Evolutionary conservation across 2,329 filamentous ascomycete genomes (phyloP).

Genomic region (Mycosphaerelloides madeirae): DNA sequence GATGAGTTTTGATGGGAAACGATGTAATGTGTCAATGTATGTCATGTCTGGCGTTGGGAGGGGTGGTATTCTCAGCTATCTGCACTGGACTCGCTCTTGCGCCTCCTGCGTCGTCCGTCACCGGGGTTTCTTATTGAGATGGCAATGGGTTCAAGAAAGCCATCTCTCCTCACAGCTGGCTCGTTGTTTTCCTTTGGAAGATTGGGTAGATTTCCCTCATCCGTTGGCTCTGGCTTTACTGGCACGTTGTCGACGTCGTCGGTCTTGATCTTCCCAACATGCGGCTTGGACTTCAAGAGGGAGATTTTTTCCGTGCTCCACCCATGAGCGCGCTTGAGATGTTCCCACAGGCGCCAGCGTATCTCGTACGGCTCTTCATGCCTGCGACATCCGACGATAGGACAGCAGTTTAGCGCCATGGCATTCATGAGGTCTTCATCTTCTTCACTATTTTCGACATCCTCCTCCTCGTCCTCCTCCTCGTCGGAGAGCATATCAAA

Average conservation of each 20-base stretch:
- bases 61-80: no score
- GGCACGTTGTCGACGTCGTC: neutral
- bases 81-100: no score
- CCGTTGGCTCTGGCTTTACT: neutral
- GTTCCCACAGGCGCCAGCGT: slow-evolving; percentile 30
- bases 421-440: neutral
- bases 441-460: neutral
- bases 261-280: neutral
- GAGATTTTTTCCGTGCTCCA: slow-evolving; percentile 10
- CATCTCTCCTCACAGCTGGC: slow-evolving; percentile 1
- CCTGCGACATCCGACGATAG: slow-evolving; percentile 24
- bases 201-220: slow-evolving; percentile 1
- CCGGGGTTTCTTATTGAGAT: slow-evolving; percentile 1
- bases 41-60: no score
- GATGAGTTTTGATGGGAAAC: no score
- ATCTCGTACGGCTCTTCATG: slow-evolving; percentile 23
- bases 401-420: slow-evolving; percentile 16
- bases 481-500: slow-evolving; percentile 15
- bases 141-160: slow-evolving; percentile 8
- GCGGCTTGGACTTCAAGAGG: neutral
- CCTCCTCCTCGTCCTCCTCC: neutral
- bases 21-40: no score
- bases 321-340: slow-evolving; percentile 30
- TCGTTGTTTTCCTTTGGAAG: neutral
- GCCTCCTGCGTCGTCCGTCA: neutral